Conservation (phyloP, 257 asterid species). For the Nyctanthes arbortristis region DNA sequence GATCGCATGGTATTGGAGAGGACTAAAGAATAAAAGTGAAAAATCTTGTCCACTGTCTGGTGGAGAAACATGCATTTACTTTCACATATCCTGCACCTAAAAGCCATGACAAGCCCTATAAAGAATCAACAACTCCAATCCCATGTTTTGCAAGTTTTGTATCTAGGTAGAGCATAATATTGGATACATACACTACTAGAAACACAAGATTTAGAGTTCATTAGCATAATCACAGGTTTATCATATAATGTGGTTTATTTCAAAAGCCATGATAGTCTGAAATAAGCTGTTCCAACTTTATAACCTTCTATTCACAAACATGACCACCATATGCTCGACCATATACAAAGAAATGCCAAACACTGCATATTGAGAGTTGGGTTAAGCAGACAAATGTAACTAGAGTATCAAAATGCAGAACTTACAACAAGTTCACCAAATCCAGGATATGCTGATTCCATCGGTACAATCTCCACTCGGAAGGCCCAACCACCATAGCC, state of each 20-base stretch:
- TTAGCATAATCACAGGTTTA: neutral
- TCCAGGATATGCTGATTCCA: constrained; percentile 98
- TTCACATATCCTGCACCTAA: too few relatives aligned
- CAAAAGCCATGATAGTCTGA: neutral
- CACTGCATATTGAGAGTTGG: neutral
- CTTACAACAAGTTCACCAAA: constrained; percentile 94
- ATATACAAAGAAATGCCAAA: neutral
- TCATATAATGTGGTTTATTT: neutral
- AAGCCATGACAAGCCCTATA: neutral
- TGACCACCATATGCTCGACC: neutral
- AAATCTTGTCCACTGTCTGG: too few relatives aligned
- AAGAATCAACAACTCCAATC: neutral
- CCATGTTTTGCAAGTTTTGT: neutral
- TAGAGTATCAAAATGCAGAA: constrained; percentile 17
- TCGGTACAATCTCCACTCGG: constrained; percentile 94
- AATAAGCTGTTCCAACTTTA: neutral
- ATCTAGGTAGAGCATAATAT: neutral
- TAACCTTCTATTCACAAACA: neutral
- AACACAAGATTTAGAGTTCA: neutral
- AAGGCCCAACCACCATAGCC: constrained; percentile 99
- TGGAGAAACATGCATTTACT: too few relatives aligned
- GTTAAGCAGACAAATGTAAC: neutral
- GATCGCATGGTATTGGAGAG: neutral
- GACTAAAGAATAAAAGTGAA: neutral
- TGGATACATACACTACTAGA: neutral